Evolutionary conservation across 352 stramenopile genomes (phyloP), one percentile per base, ranked within the genome.

Genomic region (Phytophthora tubulina): DNA sequence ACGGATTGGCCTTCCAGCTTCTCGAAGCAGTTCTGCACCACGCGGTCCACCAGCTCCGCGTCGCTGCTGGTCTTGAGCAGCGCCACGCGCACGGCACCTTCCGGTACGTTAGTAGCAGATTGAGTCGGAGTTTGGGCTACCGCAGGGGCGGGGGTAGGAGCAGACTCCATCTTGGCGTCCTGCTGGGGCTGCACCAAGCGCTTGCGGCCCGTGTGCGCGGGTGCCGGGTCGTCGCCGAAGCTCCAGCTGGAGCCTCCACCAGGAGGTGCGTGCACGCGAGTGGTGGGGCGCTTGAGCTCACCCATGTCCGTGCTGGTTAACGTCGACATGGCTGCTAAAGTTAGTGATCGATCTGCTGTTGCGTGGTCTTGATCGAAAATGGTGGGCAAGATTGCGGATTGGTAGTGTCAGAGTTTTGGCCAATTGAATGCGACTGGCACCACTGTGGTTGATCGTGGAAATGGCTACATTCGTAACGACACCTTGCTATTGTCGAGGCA

Each of bases 301-400:
- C 85, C 84, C 60, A 96, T 91, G 54, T 96, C 89, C 1, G 84
- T 74, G 72, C 87, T 95, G 53, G 89, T 96, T 48, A 96, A 75
- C 32, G 89, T 95, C 72, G 87, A 95, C 89, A 96, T 96, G 44
- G 6, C 42, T 65, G 10, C 3, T 30, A n/a, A 2, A 27, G 41
- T 6, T 46, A 27, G 21, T 39, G 46, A 36, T 52, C 46, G 5
- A 6, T 36, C 31, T 57, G 33, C 30, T 21, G 21, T 21, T 53
- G 46, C 21, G 1, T 33, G 8, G 50, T n/a, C 36, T 36, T 21
- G 46, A 31, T 55, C 9, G 38, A 51, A 39, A 66, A 35, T 67
- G 14, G 49, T 21, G n/a, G 49, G 31, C 44, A 45, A 44, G 21
- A 27, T 27, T 27, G 21, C 21, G 21, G 21, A 27, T 27, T 27